Conservation (phyloP, 768 basidiomycete species). For the Cystofilobasidium capitatum region DNA sequence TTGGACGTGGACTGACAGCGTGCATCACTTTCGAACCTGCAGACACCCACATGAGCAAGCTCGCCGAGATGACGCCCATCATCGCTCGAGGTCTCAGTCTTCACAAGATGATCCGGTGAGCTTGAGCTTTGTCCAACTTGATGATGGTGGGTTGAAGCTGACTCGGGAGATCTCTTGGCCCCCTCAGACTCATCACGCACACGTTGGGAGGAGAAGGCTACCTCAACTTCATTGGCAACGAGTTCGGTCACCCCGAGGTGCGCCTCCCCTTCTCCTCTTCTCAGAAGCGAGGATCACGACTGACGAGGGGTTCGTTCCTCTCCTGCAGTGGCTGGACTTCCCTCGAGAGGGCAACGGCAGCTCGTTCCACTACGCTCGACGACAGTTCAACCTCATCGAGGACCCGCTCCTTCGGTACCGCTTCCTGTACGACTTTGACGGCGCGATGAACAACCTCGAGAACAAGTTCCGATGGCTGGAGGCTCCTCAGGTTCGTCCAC, state of each 20-base stretch:
- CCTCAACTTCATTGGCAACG: slow-evolving; percentile 94
- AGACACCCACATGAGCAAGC: slow-evolving; percentile 92
- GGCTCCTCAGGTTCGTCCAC: slow-evolving; percentile 56
- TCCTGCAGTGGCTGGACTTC: slow-evolving; percentile 89
- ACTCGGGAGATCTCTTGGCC: too few species aligned
- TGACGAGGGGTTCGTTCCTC: background rate
- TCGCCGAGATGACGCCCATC: slow-evolving; percentile 68
- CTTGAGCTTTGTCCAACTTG: background rate
- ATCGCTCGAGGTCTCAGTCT: slow-evolving; percentile 81
- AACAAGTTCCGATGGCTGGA: slow-evolving; percentile 74
- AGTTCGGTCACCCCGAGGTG: slow-evolving; percentile 96
- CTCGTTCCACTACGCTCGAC: slow-evolving; percentile 92
- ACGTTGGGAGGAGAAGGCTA: slow-evolving; percentile 94
- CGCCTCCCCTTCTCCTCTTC: slow-evolving; percentile 27
- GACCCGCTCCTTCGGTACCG: slow-evolving; percentile 77
- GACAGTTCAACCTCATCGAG: slow-evolving; percentile 93
- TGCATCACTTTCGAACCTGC: background rate
- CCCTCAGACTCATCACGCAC: slow-evolving; percentile 67
- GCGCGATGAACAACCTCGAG: slow-evolving; percentile 79
- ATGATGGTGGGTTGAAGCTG: too few species aligned
- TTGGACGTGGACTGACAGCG: background rate
- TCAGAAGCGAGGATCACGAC: background rate
- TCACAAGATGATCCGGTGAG: slow-evolving; percentile 94
- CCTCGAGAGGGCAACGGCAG: slow-evolving; percentile 90
- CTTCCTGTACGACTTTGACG: slow-evolving; percentile 88